Conservation (phyloP, 192 early-diverging fungal species). For the Endogone sp. region DNA sequence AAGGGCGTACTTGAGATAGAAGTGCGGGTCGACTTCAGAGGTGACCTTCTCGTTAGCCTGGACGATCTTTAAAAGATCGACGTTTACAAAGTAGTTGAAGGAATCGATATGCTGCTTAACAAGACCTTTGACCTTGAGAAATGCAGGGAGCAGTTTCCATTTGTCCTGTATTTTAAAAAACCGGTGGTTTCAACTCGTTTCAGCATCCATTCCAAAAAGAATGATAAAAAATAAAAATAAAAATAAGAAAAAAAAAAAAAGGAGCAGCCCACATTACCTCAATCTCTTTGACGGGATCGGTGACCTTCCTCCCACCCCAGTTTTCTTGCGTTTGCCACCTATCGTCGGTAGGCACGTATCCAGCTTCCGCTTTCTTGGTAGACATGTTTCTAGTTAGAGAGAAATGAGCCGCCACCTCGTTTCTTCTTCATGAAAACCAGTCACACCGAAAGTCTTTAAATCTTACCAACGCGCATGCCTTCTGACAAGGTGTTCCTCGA, state of each 20-base stretch:
- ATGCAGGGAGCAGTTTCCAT: conserved; percentile 96
- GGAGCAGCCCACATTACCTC: conserved; percentile 21
- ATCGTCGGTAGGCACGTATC: no score
- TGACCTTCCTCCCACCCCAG: neutral
- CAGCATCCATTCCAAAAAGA: neutral
- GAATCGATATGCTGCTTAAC: conserved; percentile 99
- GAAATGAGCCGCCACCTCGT: no score
- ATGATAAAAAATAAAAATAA: no score
- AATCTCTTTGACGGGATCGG: conserved; percentile 26
- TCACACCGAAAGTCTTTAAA: neutral
- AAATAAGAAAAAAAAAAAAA: no score
- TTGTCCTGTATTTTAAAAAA: conserved; percentile 68
- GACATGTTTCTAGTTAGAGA: no score
- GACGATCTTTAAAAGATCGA: conserved; percentile 92
- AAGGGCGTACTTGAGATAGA: conserved; percentile 73
- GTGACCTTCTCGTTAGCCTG: conserved; percentile 85
- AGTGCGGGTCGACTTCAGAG: conserved; percentile 90
- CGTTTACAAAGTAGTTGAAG: conserved; percentile 97
- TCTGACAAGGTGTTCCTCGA: conserved; percentile 19
- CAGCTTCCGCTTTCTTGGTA: no score
- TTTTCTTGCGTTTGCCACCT: neutral
- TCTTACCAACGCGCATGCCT: neutral
- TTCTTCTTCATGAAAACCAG: neutral
- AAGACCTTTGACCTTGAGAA: conserved; percentile 94
- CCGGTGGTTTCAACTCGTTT: neutral